A percentile compares a stretch with the other conserved stretches of the same genome.
These are phyloP conservation scores for Candida maesae DNA, from an alignment of 805 yeast genomes.

Conservation along the genomic window DNA sequence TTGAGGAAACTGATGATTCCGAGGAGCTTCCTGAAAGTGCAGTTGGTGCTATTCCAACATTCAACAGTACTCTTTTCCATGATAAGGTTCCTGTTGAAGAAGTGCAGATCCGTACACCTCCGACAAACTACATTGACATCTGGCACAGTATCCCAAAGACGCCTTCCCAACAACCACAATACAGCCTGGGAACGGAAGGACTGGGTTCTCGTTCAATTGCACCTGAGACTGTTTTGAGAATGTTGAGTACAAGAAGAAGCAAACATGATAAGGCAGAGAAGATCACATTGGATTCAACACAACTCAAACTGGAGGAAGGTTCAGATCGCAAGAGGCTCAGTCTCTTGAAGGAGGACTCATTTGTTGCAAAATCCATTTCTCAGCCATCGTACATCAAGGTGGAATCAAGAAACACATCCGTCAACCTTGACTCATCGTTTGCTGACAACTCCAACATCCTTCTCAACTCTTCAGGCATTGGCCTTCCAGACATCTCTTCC, in stretches of 20 bases:
- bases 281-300: constrained; percentile 8
- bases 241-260: constrained; percentile 19
- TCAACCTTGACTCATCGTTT: constrained; percentile 5
- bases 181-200: constrained; percentile 7
- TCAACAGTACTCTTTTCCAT: constrained; percentile 21
- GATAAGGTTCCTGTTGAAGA: constrained; percentile 23
- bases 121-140: constrained; percentile 25
- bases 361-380: constrained; percentile 24
- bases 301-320: constrained; percentile 3
- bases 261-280: constrained; percentile 14
- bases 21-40: constrained; percentile 1
- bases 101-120: constrained; percentile 3
- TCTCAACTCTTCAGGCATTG: constrained; percentile 11
- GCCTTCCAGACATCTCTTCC: constrained; percentile 43
- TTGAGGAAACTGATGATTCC: not conserved
- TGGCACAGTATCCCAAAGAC: constrained; percentile 31
- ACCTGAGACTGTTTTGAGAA: constrained; percentile 21
- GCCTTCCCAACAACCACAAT: constrained; percentile 23
- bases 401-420: constrained; percentile 22
- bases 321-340: constrained; percentile 9
- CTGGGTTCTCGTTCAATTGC: constrained; percentile 18
- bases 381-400: constrained; percentile 22
- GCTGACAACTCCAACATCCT: constrained; percentile 1
- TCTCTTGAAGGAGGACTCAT: constrained; percentile 15
- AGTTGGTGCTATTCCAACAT: constrained; percentile 18